phyloP scores from a whole-genome alignment of 768 basidiomycete genomes.

The Ramaria rubella region DNA sequence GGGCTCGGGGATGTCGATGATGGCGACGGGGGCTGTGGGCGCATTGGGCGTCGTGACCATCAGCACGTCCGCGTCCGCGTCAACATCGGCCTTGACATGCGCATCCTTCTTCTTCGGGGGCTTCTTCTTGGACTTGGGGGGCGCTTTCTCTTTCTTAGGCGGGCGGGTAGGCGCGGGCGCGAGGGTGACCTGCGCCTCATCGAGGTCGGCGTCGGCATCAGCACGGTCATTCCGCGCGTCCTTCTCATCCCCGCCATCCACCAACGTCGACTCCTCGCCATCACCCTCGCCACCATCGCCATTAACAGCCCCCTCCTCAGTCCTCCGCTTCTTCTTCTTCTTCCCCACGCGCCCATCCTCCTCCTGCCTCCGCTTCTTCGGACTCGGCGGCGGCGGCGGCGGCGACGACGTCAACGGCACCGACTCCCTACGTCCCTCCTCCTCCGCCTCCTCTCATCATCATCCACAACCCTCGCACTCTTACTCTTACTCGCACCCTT shows the following conservation, averaged over 20 bases:
- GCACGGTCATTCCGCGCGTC: conserved; percentile 27
- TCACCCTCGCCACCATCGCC: conserved; percentile 22
- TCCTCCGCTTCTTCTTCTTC: conserved; percentile 16
- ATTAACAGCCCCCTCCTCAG: no score
- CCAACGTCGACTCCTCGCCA: conserved; percentile 15
- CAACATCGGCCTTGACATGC: conserved; percentile 17
- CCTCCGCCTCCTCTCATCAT: conserved; percentile 22
- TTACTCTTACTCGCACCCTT: conserved; percentile 15
- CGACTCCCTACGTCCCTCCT: neutral
- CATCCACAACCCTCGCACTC: conserved; percentile 13
- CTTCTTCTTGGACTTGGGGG: conserved; percentile 28
- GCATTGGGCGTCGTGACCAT: neutral
- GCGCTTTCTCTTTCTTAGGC: neutral
- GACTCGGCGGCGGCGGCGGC: conserved; percentile 27
- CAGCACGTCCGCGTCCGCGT: conserved; percentile 28
- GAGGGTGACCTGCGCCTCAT: conserved; percentile 9
- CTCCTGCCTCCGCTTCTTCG: conserved; percentile 45
- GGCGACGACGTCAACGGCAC: conserved; percentile 12
- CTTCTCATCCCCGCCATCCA: neutral
- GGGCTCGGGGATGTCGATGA: conserved; percentile 46
- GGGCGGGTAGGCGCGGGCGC: neutral
- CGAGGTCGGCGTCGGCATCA: conserved; percentile 6
- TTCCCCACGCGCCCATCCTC: conserved; percentile 40
- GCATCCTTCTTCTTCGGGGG: conserved; percentile 25
- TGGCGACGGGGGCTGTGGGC: conserved; percentile 29